A percentile compares a stretch with the other conserved stretches of the same genome.
phyloP scores from a whole-genome alignment of 2,329 filamentous ascomycete genomes.

The Fusarium avenaceum region DNA sequence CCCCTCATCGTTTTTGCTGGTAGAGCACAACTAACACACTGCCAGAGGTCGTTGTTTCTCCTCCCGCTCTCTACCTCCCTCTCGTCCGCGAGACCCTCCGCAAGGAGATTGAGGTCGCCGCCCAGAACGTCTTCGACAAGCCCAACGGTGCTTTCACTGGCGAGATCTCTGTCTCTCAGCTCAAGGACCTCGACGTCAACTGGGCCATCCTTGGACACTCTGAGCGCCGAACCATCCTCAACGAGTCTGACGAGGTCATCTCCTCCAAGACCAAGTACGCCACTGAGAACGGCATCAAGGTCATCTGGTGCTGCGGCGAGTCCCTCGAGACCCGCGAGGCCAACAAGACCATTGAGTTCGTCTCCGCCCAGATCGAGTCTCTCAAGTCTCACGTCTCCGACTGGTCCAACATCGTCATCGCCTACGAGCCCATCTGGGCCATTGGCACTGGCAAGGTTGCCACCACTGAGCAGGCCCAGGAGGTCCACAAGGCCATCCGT shows the following conservation, averaged over 20 bases:
- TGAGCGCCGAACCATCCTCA: slow-evolving; percentile 90
- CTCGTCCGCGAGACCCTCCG: slow-evolving; percentile 84
- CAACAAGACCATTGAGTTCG: slow-evolving; percentile 85
- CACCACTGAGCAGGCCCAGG: slow-evolving; percentile 89
- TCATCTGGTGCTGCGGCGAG: slow-evolving; percentile 99
- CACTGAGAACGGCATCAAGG: slow-evolving; percentile 85
- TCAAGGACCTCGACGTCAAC: slow-evolving; percentile 87
- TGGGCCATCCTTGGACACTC: slow-evolving; percentile 96
- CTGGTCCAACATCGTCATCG: slow-evolving; percentile 95
- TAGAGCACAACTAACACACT: slow-evolving; percentile 20
- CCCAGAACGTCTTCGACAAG: slow-evolving; percentile 98
- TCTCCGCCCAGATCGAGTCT: slow-evolving; percentile 86
- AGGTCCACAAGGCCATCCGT: slow-evolving; percentile 93
- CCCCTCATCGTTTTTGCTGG: slow-evolving; percentile 17
- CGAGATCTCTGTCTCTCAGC: slow-evolving; percentile 92
- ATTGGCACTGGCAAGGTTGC: slow-evolving; percentile 95
- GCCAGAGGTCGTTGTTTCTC: slow-evolving; percentile 93
- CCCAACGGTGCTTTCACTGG: slow-evolving; percentile 97
- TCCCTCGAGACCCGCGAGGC: slow-evolving; percentile 91
- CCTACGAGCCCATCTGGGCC: slow-evolving; percentile 99
- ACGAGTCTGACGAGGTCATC: slow-evolving; percentile 87
- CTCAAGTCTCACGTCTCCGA: slow-evolving; percentile 82
- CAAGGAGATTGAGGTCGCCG: slow-evolving; percentile 83
- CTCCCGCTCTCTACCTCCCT: slow-evolving; percentile 90
- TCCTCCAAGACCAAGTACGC: slow-evolving; percentile 96